phyloP scores from a whole-genome alignment of 768 basidiomycete genomes.

The Amyloporia xantha region DNA sequence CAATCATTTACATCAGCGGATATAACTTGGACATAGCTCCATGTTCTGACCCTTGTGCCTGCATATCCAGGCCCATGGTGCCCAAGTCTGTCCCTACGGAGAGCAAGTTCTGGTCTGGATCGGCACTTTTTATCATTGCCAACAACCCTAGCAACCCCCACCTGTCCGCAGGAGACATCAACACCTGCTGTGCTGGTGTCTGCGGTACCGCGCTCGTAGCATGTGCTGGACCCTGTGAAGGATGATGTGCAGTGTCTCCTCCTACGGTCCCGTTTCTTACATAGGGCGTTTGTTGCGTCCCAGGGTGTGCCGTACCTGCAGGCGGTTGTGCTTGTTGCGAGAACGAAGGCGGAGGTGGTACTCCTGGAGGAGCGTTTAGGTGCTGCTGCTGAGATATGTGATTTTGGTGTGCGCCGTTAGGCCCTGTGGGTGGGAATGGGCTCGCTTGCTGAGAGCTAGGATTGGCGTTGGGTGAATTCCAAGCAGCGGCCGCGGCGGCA shows the following conservation, averaged over 20 bases:
- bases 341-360: slow-evolving; percentile 34
- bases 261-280: slow-evolving; percentile 24
- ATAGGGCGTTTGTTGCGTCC: slow-evolving; percentile 22
- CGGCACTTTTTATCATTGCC: slow-evolving; percentile 81
- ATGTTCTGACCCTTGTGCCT: slow-evolving; percentile 56
- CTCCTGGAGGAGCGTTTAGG: slow-evolving; percentile 47
- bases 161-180: slow-evolving; percentile 87
- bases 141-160: slow-evolving; percentile 89
- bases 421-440: slow-evolving; percentile 23
- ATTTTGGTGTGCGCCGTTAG: slow-evolving; percentile 41
- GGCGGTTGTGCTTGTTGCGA: slow-evolving; percentile 29
- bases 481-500: slow-evolving; percentile 37
- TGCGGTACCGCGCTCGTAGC: slow-evolving; percentile 54
- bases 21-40: background rate
- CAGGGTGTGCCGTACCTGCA: slow-evolving; percentile 21
- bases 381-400: slow-evolving; percentile 34
- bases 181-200: slow-evolving; percentile 89
- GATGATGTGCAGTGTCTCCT: slow-evolving; percentile 22
- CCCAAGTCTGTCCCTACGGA: slow-evolving; percentile 88
- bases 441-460: slow-evolving; percentile 25
- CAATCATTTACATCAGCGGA: slow-evolving; percentile 3
- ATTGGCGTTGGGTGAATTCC: slow-evolving; percentile 53
- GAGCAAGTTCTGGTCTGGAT: slow-evolving; percentile 75
- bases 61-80: slow-evolving; percentile 88
- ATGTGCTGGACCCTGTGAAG: slow-evolving; percentile 30